A percentile compares a stretch with the other conserved stretches of the same genome.
Conservation (phyloP, 2,329 filamentous ascomycete species). For the Chalaropsis thielavioides region DNA sequence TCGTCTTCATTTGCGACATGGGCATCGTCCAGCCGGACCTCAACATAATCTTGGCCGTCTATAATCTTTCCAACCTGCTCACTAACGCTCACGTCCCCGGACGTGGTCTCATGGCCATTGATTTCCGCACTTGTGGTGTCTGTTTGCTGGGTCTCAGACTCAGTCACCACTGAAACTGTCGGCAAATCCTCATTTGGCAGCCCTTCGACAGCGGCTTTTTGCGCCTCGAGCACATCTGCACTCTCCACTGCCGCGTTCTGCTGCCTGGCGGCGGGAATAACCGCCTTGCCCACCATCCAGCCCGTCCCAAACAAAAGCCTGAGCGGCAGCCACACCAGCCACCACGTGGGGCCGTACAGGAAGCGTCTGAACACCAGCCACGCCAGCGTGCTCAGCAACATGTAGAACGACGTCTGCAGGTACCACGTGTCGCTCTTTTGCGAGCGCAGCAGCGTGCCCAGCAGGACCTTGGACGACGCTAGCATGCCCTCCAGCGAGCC, state of each 20-base stretch:
- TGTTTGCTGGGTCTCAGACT: background rate
- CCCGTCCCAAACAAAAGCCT: slow-evolving; percentile 47
- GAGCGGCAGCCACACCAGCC: slow-evolving; percentile 74
- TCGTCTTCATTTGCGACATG: slow-evolving; percentile 9
- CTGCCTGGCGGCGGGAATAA: slow-evolving; percentile 28
- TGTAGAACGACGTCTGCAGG: slow-evolving; percentile 74
- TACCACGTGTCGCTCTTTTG: slow-evolving; percentile 99
- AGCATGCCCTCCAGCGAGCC: slow-evolving; percentile 64
- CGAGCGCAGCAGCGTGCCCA: slow-evolving; percentile 65
- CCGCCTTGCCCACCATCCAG: slow-evolving; percentile 39
- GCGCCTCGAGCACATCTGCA: slow-evolving; percentile 22
- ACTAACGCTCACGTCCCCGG: slow-evolving; percentile 30
- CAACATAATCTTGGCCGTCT: slow-evolving; percentile 23
- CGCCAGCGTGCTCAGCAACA: slow-evolving; percentile 58
- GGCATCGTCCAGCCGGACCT: background rate
- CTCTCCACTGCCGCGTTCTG: slow-evolving; percentile 21
- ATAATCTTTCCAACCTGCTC: slow-evolving; percentile 43
- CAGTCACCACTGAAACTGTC: slow-evolving; percentile 26
- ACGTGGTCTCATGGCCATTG: slow-evolving; percentile 20
- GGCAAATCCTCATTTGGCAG: slow-evolving; percentile 32
- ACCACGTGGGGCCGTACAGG: slow-evolving; percentile 80
- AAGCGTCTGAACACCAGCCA: slow-evolving; percentile 81
- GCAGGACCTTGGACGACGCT: slow-evolving; percentile 55
- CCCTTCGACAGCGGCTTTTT: slow-evolving; percentile 23
- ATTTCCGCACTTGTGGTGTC: slow-evolving; percentile 22